Evolutionary conservation across 176 grass and related monocot species (phyloP), one percentile per base, ranked within the genome.

Genomic region (Cenchrus fungigraminus): DNA sequence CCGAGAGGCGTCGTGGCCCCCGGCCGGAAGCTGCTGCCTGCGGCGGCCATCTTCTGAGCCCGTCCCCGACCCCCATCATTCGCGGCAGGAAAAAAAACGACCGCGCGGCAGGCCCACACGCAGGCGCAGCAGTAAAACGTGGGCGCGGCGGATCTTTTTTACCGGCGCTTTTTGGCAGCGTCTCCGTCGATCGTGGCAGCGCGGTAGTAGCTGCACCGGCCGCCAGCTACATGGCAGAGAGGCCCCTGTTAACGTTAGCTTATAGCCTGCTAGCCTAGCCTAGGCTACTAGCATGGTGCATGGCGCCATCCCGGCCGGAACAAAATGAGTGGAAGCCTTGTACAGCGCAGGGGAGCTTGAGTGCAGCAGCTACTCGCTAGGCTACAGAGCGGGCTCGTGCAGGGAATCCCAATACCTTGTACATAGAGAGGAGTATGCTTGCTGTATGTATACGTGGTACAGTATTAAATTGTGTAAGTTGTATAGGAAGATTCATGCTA

Each of bases 11-110:
- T 40, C 17, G 3, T 13, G 64, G 61, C 45, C 63, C 78, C 78
- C 65, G 54, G 79, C 20, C 12, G 50, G 66, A 81, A 68, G 76
- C 57, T 78, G 79, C 65, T 25, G 65, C 37, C 37, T 4, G 37
- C 37, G 37, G 37, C 50, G 50, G 34, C 51, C 65, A 69, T 69
- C 67, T 69, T 55, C 79, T 42, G 79, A 25, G 79, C 50, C 19
- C 55, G 60, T 57, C 62, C 29, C 52, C 63, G 1, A 34, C 74
- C 31, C 53, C 65, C 74, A 85, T 85, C 83, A 78, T 85, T 78
- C 42, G 65, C 65, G 74, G 44, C 83, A 29, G 32, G 83, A 34
- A 83, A 74, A 77, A 78, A 74, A 40, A 40, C 37, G 37, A 40
- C 37, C 37, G 8, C 55, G 14, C 46, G 59, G 12, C 65, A 8